phyloP scores from a whole-genome alignment of 148 eudicot genomes.

The Fallopia convolvulus region DNA sequence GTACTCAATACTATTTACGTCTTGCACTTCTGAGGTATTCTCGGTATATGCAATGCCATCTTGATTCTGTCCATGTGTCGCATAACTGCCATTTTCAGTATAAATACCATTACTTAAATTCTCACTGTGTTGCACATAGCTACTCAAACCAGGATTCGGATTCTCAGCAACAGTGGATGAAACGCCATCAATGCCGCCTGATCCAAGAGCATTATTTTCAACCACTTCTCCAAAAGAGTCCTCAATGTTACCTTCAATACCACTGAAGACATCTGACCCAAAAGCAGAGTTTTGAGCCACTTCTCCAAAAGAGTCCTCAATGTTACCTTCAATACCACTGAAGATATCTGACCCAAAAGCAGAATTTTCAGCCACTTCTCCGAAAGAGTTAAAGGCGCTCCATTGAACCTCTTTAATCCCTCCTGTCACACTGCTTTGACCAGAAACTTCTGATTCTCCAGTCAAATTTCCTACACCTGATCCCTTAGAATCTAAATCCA shows the following conservation, averaged over 20 bases:
- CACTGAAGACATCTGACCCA: constrained; percentile 58
- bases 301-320: constrained; percentile 25
- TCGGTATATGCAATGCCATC: neutral
- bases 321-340: constrained; percentile 33
- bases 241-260: constrained; percentile 26
- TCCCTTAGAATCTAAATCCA: constrained; percentile 12
- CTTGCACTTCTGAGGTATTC: constrained; percentile 22
- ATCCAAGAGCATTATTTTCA: constrained; percentile 17
- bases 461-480: constrained; percentile 6
- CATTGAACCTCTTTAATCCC: constrained; percentile 72
- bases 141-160: constrained; percentile 15
- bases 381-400: constrained; percentile 45
- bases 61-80: constrained; percentile 6
- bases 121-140: constrained; percentile 24
- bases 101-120: constrained; percentile 22
- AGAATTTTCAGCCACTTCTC: constrained; percentile 16
- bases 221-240: constrained; percentile 28
- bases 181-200: constrained; percentile 19
- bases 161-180: constrained; percentile 16
- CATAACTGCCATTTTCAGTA: constrained; percentile 13
- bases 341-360: constrained; percentile 59
- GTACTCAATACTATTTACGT: constrained; percentile 37
- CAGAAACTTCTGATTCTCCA: neutral
- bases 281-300: constrained; percentile 17
- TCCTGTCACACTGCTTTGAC: constrained; percentile 16